Base-by-base conservation (phyloP, 2,329 filamentous ascomycete genomes). In the Pseudocercospora vitis region DNA sequence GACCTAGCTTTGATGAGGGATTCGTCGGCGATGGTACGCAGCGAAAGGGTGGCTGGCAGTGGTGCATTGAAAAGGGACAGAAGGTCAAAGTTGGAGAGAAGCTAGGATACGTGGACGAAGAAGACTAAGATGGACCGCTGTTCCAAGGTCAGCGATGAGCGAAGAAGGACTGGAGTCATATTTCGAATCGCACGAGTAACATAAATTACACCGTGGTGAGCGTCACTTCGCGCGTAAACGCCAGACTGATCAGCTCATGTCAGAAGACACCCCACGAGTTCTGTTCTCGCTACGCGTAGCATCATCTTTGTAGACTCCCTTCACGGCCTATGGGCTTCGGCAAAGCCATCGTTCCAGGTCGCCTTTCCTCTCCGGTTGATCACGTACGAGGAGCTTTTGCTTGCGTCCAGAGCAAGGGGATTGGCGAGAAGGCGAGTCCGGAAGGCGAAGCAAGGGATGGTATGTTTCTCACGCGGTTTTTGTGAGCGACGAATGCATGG, bases 71-170 rank as follows among this genome's bases (percentile, higher is more conserved):
- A 68, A 90, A 90, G 73, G 94, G 92, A 0, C 88, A 92, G 76
- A 88, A 80, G 64, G 83, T 99, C 57, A 91, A 91, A 76, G 87
- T 97, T 75, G 94, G 94, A 2, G 81, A 99, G 75, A 85, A 87
- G 6, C 71, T 99, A 55, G 94, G 92, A 1, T 84, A 81, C 67
- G 86, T 96, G 8, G 78, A 83, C 9, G 57, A 53, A 31, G 40
- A 54, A 12, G 44, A 53, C 11, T 35, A 40, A 8, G 44, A 47
- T 14, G 37, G 37, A 1, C 37, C 37, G 6, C 37, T 42, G 4
- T 42, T 26, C 2, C 21, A 21, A 26, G 37, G 19, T n/a, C 19
- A 42, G 37, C 37, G 37, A 26, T 42, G 37, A 24, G 37, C 37
- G 24, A 9, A 42, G 4, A 42, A 26, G 37, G n/a, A 21, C 6